A percentile compares a stretch with the other conserved stretches of the same genome.
These are phyloP conservation scores for Neoboletus brunneissimus DNA, from an alignment of 768 basidiomycete species.

Conservation along the genomic window DNA sequence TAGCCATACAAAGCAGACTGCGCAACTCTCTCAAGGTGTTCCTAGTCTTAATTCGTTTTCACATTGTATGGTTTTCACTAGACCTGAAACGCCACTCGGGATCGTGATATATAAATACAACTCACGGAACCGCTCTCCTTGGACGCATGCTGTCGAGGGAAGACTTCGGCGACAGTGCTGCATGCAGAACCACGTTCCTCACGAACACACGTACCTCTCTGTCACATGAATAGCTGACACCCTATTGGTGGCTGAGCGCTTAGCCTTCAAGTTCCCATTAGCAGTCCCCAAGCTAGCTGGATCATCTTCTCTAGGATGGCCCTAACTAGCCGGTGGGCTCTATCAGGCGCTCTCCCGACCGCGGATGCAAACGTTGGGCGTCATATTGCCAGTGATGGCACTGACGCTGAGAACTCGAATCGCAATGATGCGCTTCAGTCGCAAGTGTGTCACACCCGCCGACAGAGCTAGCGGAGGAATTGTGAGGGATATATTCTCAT, in stretches of 20 bases:
- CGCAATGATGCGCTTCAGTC: background rate
- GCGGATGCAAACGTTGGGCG: background rate
- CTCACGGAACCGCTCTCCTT: background rate
- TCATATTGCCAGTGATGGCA: background rate
- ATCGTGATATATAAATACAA: background rate
- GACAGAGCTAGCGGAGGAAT: background rate
- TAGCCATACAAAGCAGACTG: background rate
- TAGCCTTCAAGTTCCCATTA: background rate
- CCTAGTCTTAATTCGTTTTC: background rate
- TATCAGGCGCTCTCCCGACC: background rate
- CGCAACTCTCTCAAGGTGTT: background rate
- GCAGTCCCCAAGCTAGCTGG: background rate
- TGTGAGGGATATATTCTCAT: background rate
- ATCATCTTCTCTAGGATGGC: background rate
- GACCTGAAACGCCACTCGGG: background rate
- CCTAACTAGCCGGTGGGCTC: background rate
- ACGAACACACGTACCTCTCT: background rate
- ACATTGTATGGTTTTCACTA: background rate
- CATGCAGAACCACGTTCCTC: background rate
- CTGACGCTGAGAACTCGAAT: slow-evolving; percentile 1
- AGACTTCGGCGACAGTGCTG: background rate
- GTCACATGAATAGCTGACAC: background rate
- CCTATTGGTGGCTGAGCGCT: background rate
- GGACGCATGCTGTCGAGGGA: background rate
- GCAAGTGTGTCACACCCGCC: background rate